Evolutionary conservation across 768 basidiomycete genomes (phyloP).

Genomic region (Asterophora parasitica): DNA sequence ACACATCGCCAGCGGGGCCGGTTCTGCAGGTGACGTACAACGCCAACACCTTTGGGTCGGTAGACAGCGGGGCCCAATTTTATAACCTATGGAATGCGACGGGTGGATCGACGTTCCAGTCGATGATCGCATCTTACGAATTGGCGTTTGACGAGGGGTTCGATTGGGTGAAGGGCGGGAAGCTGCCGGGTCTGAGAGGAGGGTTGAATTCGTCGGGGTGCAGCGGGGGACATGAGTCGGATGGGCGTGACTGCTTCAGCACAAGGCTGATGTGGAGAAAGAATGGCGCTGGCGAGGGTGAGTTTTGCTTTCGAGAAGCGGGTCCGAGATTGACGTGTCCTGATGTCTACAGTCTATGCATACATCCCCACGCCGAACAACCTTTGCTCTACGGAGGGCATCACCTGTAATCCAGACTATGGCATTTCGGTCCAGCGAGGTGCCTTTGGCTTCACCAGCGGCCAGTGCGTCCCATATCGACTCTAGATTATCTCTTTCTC

Average conservation of each 20-base stretch:
- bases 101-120: constrained; percentile 50
- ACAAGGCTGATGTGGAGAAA: constrained; percentile 74
- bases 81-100: constrained; percentile 64
- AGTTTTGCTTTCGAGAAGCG: constrained; percentile 14
- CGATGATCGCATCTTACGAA: constrained; percentile 73
- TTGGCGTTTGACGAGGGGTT: constrained; percentile 64
- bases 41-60: constrained; percentile 51
- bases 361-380: constrained; percentile 66
- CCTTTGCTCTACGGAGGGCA: constrained; percentile 48
- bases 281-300: constrained; percentile 65
- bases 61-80: constrained; percentile 63
- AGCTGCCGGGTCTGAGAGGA: constrained; percentile 73
- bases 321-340: not conserved
- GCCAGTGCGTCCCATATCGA: constrained; percentile 44
- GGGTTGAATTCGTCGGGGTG: constrained; percentile 60
- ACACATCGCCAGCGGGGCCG: constrained; percentile 34
- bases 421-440: constrained; percentile 74
- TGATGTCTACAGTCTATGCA: constrained; percentile 55
- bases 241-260: constrained; percentile 69
- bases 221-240: constrained; percentile 60
- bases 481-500: not conserved
- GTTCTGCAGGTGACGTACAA: constrained; percentile 64
- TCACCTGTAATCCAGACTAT: constrained; percentile 70
- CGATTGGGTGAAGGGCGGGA: constrained; percentile 71
- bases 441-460: constrained; percentile 55